Base-by-base conservation (phyloP, 2,329 filamentous ascomycete genomes). In the Diaporthe citrichinensis region DNA sequence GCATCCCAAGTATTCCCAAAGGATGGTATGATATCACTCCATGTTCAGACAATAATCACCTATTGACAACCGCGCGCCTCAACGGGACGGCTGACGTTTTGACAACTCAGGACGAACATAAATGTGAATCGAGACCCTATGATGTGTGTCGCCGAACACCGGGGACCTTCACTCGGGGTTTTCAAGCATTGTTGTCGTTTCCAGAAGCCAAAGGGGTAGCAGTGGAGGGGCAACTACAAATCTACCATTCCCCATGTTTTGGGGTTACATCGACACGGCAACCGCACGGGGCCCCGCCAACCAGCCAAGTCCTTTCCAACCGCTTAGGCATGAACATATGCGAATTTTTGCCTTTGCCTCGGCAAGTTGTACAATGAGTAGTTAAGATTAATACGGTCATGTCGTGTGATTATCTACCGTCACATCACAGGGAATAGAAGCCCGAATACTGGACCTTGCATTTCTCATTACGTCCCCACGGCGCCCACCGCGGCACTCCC, bases 301-400 rank as follows among this genome's bases (percentile, higher is more conserved):
- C 65, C 65, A 68, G 65, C 65, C 65, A 51, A 53, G 65, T 39
- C 31, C 3, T 53, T 39, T 39, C 15, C 46, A 39, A 39, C 65
- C 28, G 34, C 46, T 53, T 25, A 20, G 23, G 28, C 65, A 68
- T 4, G 12, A 7, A 25, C 31, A 68, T 49, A 39, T 68, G 65
- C 12, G 34, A 53, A 68, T 31, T 25, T 3, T 17, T 41, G 23
- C 1, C 14, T 39, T 20, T 68, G n/a, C 65, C 65, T 68, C 65
- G 65, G 65, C 65, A 68, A 20, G 65, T 53, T 28, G 12, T 41
- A 68, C 46, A 51, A 39, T 28, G n/a, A 36, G 10, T 28, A 68
- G 23, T 9, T 39, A 39, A 23, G 17, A 39, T 53, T 53, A 68
- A 68, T 39, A 25, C 20, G 17, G 8, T 20, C 59, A 53, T 53